Evolutionary conservation across 441 rosid genomes (phyloP).

Genomic region (Metrosideros polymorpha): DNA sequence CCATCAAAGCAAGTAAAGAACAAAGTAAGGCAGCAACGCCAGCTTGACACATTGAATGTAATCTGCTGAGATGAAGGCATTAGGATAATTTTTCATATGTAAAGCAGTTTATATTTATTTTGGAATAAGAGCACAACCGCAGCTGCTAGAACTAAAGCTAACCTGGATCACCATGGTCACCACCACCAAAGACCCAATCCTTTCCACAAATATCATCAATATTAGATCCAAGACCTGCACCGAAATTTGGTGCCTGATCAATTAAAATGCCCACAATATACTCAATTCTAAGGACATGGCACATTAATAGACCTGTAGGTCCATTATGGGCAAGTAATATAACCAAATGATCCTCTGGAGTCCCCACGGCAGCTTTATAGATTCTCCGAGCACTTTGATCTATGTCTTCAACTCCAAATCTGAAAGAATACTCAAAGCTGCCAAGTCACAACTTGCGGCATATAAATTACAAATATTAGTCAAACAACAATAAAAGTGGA

Average conservation of each 20-base stretch:
- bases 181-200: constrained; percentile 65
- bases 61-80: neutral
- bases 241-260: neutral
- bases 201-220: constrained; percentile 71
- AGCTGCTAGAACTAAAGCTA: neutral
- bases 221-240: constrained; percentile 76
- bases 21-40: neutral
- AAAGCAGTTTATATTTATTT: neutral
- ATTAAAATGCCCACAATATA: neutral
- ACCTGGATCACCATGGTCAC: constrained; percentile 97
- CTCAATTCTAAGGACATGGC: neutral
- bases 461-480: neutral
- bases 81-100: neutral
- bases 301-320: constrained; percentile 45
- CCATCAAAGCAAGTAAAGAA: neutral
- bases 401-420: constrained; percentile 73
- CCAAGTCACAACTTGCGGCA: neutral
- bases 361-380: constrained; percentile 36
- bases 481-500: neutral
- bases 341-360: constrained; percentile 69
- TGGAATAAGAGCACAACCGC: neutral
- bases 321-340: constrained; percentile 89
- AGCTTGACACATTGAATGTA: neutral
- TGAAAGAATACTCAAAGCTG: constrained; percentile 9
- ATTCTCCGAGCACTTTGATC: constrained; percentile 57